Evolutionary conservation across 2,329 filamentous ascomycete species (phyloP), one percentile per base, ranked within the genome.

Genomic region (Alternaria hordeiaustralica): DNA sequence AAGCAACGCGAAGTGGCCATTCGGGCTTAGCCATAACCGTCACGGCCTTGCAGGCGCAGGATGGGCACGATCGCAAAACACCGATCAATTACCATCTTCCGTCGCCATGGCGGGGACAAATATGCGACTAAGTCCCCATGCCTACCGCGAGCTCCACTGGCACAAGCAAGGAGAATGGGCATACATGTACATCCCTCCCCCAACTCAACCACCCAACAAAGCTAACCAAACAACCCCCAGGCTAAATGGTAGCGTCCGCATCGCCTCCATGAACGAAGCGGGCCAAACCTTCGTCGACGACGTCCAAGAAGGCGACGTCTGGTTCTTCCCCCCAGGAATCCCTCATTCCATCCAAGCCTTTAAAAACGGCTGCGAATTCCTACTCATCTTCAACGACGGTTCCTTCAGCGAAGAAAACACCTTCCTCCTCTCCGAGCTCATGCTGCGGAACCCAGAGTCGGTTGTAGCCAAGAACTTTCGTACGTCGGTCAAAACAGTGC

Each of bases 101-200:
- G 81, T 73, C 13, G 76, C 75, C 10, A 82, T 83, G 79, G 81
- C 81, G 9, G 81, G 81, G 41, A 80, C 82, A 0, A 78, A 83
- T 59, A 82, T 83, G 81, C 72, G 79, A 50, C 69, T 80, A 1
- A 74, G 74, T 25, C 78, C 80, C 0, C 66, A 86, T 25, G 87
- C 85, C 0, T 89, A 89, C 64, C 84, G 89, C 20, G 88, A 90
- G 73, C 78, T 90, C 21, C 89, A 91, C 67, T 91, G 86, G 87
- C 87, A 89, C 67, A 86, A 83, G 41, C 82, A 84, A 43, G 83
- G 79, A 51, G 81, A 87, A 67, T 87, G 85, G 85, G 80, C 84
- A 0, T 77, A 87, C 6, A 78, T 89, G 67, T 69, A 62, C 11
- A 60, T 47, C 5, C 9, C 28, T 36, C 13, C 7, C 5, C 4